phyloP scores from a whole-genome alignment of 331 rosid species.

The Acacia concinna region DNA sequence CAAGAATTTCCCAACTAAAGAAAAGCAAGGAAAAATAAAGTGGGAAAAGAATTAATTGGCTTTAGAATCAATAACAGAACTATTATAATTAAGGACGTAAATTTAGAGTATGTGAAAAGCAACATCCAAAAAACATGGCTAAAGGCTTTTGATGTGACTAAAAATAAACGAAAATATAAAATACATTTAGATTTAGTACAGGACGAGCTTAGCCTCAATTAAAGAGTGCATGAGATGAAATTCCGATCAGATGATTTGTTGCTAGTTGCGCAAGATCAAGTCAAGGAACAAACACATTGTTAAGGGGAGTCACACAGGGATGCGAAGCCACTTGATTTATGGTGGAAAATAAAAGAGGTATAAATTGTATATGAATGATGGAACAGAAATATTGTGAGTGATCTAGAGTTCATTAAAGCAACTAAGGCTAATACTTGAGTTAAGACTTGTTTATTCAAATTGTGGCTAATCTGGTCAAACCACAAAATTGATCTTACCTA shows the following conservation, averaged over 20 bases:
- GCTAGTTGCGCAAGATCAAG: slow-evolving; percentile 12
- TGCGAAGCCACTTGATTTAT: neutral
- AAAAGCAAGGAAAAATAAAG: no score
- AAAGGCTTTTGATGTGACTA: neutral
- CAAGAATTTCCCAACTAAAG: no score
- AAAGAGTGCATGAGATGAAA: neutral
- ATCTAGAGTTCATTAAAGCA: slow-evolving; percentile 10
- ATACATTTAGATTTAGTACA: neutral
- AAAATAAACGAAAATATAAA: neutral
- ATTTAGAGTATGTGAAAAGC: neutral
- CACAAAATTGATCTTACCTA: neutral
- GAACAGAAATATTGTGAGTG: neutral
- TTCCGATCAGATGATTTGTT: neutral
- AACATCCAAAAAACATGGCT: neutral
- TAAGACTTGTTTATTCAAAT: neutral
- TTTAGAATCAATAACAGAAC: no score
- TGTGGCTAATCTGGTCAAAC: slow-evolving; percentile 4
- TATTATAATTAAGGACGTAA: no score
- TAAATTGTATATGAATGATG: neutral
- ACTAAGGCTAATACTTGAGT: neutral
- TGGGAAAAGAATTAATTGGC: no score
- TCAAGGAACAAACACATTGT: slow-evolving; percentile 3
- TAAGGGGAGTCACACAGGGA: neutral
- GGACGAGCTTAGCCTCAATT: neutral
- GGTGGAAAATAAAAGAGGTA: slow-evolving; percentile 2